These are phyloP conservation scores for Fistulifera solaris DNA, from an alignment of 108 stramenopile genomes.

Conservation along the genomic window DNA sequence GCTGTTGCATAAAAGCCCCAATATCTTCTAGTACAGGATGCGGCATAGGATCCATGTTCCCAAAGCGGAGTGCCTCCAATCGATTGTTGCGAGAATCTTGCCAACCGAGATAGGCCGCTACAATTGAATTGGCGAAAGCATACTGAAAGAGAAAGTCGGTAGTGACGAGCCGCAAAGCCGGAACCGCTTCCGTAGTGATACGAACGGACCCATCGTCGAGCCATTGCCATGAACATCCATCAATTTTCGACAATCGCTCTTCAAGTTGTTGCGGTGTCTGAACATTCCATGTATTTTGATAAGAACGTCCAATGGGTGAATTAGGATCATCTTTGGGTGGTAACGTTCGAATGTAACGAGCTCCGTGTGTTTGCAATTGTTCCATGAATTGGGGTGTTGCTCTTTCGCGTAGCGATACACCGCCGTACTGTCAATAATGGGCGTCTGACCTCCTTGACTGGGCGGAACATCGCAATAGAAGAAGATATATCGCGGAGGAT, in stretches of 20 bases:
- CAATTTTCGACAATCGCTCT: conserved; percentile 32
- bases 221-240: conserved; percentile 65
- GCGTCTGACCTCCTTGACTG: conserved; percentile 70
- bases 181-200: conserved; percentile 55
- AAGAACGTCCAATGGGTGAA: conserved; percentile 71
- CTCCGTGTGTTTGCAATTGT: conserved; percentile 48
- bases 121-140: conserved; percentile 51
- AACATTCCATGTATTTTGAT: conserved; percentile 60
- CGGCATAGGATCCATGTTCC: conserved; percentile 59
- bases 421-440: conserved; percentile 61
- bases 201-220: conserved; percentile 44
- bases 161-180: conserved; percentile 46
- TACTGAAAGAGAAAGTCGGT: conserved; percentile 38
- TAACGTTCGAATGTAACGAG: conserved; percentile 66
- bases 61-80: conserved; percentile 55
- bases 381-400: conserved; percentile 41
- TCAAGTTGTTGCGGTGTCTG: conserved; percentile 36
- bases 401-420: conserved; percentile 52
- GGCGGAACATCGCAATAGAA: conserved; percentile 73
- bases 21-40: conserved; percentile 37
- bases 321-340: conserved; percentile 62
- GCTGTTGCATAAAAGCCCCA: conserved; percentile 52
- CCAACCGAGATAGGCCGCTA: conserved; percentile 81
- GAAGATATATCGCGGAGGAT: conserved; percentile 65
- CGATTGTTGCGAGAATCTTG: conserved; percentile 63